Percentiles rank a stretch among this genome's conserved stretches.
Evolutionary conservation across 768 basidiomycete species (phyloP).

Genomic region (Rhodotorula paludigena): DNA sequence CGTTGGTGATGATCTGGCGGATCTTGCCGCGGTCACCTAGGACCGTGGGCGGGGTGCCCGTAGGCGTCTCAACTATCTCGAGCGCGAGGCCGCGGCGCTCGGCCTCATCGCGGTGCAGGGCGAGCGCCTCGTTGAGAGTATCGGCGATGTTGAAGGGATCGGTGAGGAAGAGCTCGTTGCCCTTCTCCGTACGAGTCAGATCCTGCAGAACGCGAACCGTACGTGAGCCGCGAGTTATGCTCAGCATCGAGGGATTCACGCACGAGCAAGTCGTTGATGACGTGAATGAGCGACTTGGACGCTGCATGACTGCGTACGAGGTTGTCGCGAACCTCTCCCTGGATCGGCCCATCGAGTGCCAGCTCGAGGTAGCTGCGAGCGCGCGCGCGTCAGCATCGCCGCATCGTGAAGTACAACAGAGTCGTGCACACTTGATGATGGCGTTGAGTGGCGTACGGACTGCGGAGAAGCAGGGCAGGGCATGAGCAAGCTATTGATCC

Average conservation of each 20-base stretch:
- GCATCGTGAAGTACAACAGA: not conserved
- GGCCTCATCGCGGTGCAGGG: conserved; percentile 64
- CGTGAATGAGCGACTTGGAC: conserved; percentile 71
- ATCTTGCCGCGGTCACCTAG: conserved; percentile 65
- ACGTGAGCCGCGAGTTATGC: not conserved
- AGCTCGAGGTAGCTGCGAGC: conserved; percentile 64
- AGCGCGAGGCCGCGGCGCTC: conserved; percentile 60
- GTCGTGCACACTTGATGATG: conserved; percentile 65
- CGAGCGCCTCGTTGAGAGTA: conserved; percentile 60
- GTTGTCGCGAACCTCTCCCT: conserved; percentile 68
- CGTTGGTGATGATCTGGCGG: conserved; percentile 67
- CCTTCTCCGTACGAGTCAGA: conserved; percentile 69
- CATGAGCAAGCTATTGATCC: not conserved
- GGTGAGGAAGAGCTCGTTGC: conserved; percentile 67
- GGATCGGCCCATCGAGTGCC: conserved; percentile 69
- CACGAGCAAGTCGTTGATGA: conserved; percentile 69
- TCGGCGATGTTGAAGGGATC: conserved; percentile 67
- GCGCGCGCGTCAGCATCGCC: not conserved
- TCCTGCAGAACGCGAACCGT: too few relatives aligned
- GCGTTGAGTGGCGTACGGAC: conserved; percentile 73
- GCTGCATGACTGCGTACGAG: conserved; percentile 67
- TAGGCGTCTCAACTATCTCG: conserved; percentile 52
- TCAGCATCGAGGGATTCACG: conserved; percentile 16
- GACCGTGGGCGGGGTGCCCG: conserved; percentile 57
- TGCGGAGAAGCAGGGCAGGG: conserved; percentile 38